Conservation (phyloP, 2,329 filamentous ascomycete genomes). For the Epicoccum sorghinum region DNA sequence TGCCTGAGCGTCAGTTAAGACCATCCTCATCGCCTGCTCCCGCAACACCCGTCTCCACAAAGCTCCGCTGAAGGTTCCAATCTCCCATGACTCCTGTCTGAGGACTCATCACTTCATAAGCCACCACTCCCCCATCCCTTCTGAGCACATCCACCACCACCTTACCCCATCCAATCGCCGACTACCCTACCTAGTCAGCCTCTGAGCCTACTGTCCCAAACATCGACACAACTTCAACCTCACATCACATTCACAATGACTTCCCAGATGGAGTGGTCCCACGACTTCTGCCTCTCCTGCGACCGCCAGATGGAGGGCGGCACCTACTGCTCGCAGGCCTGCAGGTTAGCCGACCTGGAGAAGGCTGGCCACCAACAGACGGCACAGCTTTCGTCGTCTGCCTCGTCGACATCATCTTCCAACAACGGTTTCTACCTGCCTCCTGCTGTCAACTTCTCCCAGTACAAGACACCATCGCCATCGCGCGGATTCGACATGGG, state of each 20-base stretch:
- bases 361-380: conserved; percentile 58
- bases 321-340: conserved; percentile 91
- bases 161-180: conserved; percentile 7
- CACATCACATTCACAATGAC: conserved; percentile 34
- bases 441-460: conserved; percentile 76
- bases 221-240: not conserved
- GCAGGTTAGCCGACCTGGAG: conserved; percentile 86
- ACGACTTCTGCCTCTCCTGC: conserved; percentile 92
- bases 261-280: conserved; percentile 71
- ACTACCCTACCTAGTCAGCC: conserved; percentile 5
- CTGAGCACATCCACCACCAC: not conserved
- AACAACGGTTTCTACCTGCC: conserved; percentile 69
- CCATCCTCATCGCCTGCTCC: conserved; percentile 34
- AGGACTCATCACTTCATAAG: conserved; percentile 12
- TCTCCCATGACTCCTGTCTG: conserved; percentile 29
- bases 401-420: conserved; percentile 57
- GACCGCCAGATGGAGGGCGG: conserved; percentile 81
- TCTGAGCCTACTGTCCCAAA: conserved; percentile 7
- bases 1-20: conserved; percentile 38
- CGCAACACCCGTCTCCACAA: conserved; percentile 32
- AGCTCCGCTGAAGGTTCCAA: conserved; percentile 26
- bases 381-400: conserved; percentile 59
- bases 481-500: conserved; percentile 45
- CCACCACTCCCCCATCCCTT: conserved; percentile 4
- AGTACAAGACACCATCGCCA: conserved; percentile 64